Evolutionary conservation across 495 filamentous ascomycete genomes (phyloP), one percentile per base, ranked within the genome.

Genomic region (Aspergillus bertholletiae): DNA sequence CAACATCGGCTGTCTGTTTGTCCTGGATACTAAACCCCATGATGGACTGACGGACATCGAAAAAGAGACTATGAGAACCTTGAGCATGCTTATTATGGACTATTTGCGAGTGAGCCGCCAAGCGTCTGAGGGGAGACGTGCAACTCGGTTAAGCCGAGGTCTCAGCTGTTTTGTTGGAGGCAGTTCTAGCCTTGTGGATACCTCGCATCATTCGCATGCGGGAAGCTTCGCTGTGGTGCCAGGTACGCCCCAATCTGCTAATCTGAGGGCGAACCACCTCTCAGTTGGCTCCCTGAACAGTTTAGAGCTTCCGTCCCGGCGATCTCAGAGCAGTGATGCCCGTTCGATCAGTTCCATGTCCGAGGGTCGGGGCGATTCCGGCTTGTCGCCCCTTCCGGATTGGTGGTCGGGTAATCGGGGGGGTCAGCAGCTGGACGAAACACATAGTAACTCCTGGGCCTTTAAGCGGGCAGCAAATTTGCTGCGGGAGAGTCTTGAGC

Each of bases 1-100:
- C 60, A 84, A 86, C 23, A 85, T 92, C 57, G 88, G 88, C 22
- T 85, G 81, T 17, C 75, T 89, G 44, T 88, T 85, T 50, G 74
- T 90, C 12, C 61, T 89, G 5, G 87, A 90, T 61, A 67, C 53
- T 7, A 64, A 67, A 6, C 71, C 72, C 1, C 76, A 73, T 3
- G 55, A 73, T 40, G 63, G 62, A 3, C 51, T 81, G 39, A 63
- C 54, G 0, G 21, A 61, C 1, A 51, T 57, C 26, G 73, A 81
- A 45, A 72, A 69, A 53, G 70, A 72, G 22, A 72, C 68, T 13
- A 53, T 81, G 26, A 70, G 72, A 2, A 70, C 71, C 9, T 66
- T 89, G 54, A 77, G 83, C 0, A 57, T 65, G 37, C 77, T 83
- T 12, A 73, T 86, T 32, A 86, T 89, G 76, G 77, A 79, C 37